phyloP scores from a whole-genome alignment of 495 filamentous ascomycete species.

The Aspergillus affinis region DNA sequence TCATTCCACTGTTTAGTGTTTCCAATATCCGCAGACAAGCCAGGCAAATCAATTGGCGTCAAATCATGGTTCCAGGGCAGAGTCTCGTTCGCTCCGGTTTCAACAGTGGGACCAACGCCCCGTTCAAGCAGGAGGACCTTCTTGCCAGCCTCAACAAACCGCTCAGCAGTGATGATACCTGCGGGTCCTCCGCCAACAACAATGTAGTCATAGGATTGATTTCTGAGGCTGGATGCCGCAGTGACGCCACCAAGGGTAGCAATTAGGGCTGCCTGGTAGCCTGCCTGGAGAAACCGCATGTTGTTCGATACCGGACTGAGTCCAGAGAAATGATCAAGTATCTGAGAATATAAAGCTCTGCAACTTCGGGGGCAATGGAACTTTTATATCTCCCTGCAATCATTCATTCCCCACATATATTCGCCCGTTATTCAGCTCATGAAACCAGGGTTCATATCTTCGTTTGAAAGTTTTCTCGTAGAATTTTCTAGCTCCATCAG shows the following conservation, averaged over 20 bases:
- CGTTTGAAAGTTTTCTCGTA: no score
- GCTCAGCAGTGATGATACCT: conserved; percentile 54
- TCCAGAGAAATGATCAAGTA: no score
- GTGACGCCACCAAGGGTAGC: not conserved
- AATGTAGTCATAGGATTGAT: conserved; percentile 29
- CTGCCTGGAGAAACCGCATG: not conserved
- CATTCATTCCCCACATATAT: no score
- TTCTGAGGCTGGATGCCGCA: conserved; percentile 1
- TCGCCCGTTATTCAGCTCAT: no score
- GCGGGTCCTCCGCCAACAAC: conserved; percentile 37
- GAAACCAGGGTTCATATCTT: no score
- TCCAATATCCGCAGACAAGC: conserved; percentile 47
- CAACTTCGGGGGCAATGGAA: no score
- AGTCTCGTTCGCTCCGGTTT: conserved; percentile 30
- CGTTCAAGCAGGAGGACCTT: conserved; percentile 42
- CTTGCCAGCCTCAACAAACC: conserved; percentile 60
- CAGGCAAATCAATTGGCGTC: conserved; percentile 78
- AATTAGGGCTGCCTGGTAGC: not conserved
- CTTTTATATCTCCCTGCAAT: no score
- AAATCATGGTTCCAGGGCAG: conserved; percentile 40
- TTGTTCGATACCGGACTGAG: not conserved
- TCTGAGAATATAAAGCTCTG: no score
- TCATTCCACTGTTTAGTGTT: conserved; percentile 23
- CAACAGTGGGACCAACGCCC: conserved; percentile 33
- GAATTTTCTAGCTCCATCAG: no score